Conservation (phyloP, 1,139 yeast species). For the Diutina catenulata region DNA sequence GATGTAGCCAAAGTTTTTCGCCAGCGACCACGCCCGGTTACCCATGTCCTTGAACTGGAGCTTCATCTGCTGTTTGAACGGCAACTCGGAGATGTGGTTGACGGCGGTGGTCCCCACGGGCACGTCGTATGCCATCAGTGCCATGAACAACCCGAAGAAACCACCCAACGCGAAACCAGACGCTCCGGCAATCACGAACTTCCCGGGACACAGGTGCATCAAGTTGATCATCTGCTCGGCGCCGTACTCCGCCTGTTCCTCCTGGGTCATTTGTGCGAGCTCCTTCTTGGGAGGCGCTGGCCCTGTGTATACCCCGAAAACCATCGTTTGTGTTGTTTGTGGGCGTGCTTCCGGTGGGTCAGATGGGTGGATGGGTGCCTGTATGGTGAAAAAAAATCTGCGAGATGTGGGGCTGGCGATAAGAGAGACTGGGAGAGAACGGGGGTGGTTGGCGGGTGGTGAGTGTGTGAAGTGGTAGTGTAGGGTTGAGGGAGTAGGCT, state of each 20-base stretch:
- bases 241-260: conserved; percentile 87
- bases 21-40: conserved; percentile 69
- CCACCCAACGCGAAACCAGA: conserved; percentile 96
- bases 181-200: conserved; percentile 82
- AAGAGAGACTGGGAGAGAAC: too few relatives aligned
- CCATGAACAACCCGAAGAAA: conserved; percentile 93
- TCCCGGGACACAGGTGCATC: conserved; percentile 94
- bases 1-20: conserved; percentile 89
- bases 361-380: too few relatives aligned
- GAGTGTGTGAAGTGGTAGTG: too few relatives aligned
- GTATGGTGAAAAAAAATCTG: too few relatives aligned
- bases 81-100: conserved; percentile 60
- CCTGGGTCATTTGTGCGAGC: conserved; percentile 67
- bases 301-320: conserved; percentile 17
- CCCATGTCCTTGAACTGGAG: conserved; percentile 91
- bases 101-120: conserved; percentile 54
- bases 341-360: too few relatives aligned
- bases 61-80: conserved; percentile 88
- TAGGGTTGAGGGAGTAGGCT: too few relatives aligned
- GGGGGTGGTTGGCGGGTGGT: too few relatives aligned
- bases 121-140: conserved; percentile 79
- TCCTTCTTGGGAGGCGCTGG: conserved; percentile 24
- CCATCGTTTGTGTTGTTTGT: too few relatives aligned
- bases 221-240: conserved; percentile 74
- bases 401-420: too few relatives aligned